phyloP scores from a whole-genome alignment of 129 eudicot species.

The Escallonia rubra region DNA sequence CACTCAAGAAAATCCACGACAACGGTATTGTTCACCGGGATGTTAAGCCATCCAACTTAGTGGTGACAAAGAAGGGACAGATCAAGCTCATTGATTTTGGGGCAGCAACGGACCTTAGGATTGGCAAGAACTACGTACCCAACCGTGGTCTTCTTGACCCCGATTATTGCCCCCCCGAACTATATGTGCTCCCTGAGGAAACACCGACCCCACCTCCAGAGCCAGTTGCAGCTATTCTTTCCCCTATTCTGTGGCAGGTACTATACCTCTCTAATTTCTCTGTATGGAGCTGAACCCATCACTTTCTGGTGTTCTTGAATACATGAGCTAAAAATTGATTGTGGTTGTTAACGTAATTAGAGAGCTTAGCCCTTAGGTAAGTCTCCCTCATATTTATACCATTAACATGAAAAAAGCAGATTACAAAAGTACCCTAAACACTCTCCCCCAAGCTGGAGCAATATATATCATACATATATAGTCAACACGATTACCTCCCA shows the following conservation, averaged over 20 bases:
- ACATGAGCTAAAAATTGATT: background rate
- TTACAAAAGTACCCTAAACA: too few species aligned
- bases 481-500: too few species aligned
- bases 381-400: too few species aligned
- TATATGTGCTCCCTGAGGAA: constrained; percentile 88
- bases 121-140: constrained; percentile 90
- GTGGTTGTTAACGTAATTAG: too few species aligned
- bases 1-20: constrained; percentile 84
- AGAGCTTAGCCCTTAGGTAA: too few species aligned
- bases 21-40: constrained; percentile 93
- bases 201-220: constrained; percentile 96
- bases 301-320: too few species aligned
- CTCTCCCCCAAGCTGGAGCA: too few species aligned
- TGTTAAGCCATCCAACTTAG: constrained; percentile 94
- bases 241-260: constrained; percentile 95
- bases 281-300: background rate
- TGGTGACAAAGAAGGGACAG: constrained; percentile 87
- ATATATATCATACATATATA: too few species aligned
- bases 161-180: constrained; percentile 89
- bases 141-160: constrained; percentile 85
- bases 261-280: background rate
- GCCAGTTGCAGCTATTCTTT: constrained; percentile 90
- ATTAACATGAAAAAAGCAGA: too few species aligned
- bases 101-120: constrained; percentile 92
- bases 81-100: constrained; percentile 97